Base-by-base conservation (phyloP, 345 rosid genomes). In the Camelina sativa region DNA sequence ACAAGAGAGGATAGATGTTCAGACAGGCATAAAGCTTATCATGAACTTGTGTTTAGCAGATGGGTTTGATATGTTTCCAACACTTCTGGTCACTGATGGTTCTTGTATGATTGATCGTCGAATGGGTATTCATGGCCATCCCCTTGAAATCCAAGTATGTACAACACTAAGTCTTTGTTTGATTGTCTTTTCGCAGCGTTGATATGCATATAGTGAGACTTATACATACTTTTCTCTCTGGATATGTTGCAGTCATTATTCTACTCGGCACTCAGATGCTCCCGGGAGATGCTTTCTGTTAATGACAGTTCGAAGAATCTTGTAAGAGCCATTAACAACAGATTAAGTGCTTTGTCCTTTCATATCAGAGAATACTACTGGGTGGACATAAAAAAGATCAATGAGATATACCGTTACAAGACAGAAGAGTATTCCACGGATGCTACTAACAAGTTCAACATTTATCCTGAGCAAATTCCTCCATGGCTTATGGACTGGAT, bases 41-140 rank as follows among this genome's bases (percentile, higher is more conserved):
- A 75, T 89, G 78, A 91, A 89, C 66, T 75, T 89, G 81, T 91
- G 97, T 77, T 81, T 89, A 75, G 75, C 97, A 0, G 96, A 91
- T 80, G 96, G 96, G 11, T 91, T 91, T 51, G 97, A 91, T 80
- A 91, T 91, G 97, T 91, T 91, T 75, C 95, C 96, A 66, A 85
- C 97, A 62, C 88, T 91, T 32, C 50, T 89, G 22, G 96, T 91
- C 61, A 91, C 97, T 1, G 97, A 91, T 57, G 93, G 97, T 15
- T 91, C 97, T 69, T 91, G 97, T 83, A 91, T 91, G 97, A 89
- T 89, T 73, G 97, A 91, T 59, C 85, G 97, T 57, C 83, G 97
- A 65, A 86, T 91, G 97, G 97, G 96, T 57, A 89, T 89, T 60
- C 93, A 89, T 76, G 97, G 97, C 51, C 97, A 91, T 75, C 97